phyloP scores from a whole-genome alignment of 768 basidiomycete genomes.

The Boletellus ananas region DNA sequence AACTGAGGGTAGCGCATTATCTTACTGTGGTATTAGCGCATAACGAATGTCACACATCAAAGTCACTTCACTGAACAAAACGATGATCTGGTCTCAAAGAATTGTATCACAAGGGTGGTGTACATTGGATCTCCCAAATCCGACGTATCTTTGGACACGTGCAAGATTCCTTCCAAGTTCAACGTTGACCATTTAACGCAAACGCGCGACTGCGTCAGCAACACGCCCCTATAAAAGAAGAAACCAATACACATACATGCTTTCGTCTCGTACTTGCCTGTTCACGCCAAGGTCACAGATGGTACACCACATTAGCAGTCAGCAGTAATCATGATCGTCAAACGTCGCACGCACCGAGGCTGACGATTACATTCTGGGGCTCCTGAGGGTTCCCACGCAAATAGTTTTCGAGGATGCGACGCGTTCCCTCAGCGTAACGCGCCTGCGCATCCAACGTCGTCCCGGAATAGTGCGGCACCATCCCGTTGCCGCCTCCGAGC shows the following conservation, averaged over 20 bases:
- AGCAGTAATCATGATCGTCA: neutral
- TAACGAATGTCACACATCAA: too few species aligned
- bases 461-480: slow-evolving; percentile 84
- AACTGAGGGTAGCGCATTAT: too few species aligned
- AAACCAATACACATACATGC: slow-evolving; percentile 30
- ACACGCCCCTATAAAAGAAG: neutral
- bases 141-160: too few species aligned
- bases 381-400: slow-evolving; percentile 62
- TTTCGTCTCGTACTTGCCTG: slow-evolving; percentile 46
- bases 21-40: too few species aligned
- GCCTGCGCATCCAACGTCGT: slow-evolving; percentile 85
- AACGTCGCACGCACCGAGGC: slow-evolving; percentile 33
- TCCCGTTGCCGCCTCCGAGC: slow-evolving; percentile 80
- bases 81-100: too few species aligned
- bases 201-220: neutral
- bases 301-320: neutral
- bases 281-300: neutral
- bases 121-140: too few species aligned
- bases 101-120: too few species aligned
- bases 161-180: neutral
- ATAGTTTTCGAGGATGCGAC: slow-evolving; percentile 70
- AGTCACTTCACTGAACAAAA: too few species aligned
- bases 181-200: slow-evolving; percentile 6
- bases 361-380: slow-evolving; percentile 77
- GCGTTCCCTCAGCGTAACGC: slow-evolving; percentile 73